Base-by-base conservation (phyloP, 2,329 filamentous ascomycete genomes). In the Aspergillus brasiliensis region DNA sequence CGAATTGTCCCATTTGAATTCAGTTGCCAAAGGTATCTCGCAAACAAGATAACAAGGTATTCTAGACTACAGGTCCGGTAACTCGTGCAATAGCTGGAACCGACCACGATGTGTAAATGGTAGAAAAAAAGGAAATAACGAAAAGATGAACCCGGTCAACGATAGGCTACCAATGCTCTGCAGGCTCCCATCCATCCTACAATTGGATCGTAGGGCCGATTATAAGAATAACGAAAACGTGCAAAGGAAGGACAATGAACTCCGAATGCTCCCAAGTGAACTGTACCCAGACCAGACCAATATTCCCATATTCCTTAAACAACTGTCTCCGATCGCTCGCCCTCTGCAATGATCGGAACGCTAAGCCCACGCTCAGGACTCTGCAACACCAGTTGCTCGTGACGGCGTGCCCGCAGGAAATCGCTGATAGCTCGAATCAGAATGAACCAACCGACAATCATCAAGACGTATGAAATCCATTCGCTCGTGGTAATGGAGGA, bases 371-470 rank as follows among this genome's bases (percentile, higher is more conserved):
- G 85, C 69, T 97, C 93, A 0, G 95, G 95, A 73, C 92, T 97
- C 74, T 96, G 93, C 66, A 97, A 80, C 5, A 99, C 92, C 53
- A 99, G 82, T 75, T 95, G 91, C 79, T 99, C 95, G 73, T 98
- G 95, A 71, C 92, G 84, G 73, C 94, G 85, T 38, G 92, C 95
- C 67, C 88, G 86, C 63, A 98, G 79, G 73, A 95, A 99, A 74
- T 98, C 93, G 69, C 90, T 92, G 17, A 97, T 87, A n/a, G 92
- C 89, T 76, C 93, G 87, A 73, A 99, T 98, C 63, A 99, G 81
- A 63, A 99, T 92, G 72, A 98, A 98, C 95, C 95, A 99, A 5
- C 95, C 95, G 1, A 96, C 89, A 72, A 99, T 91, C 95, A 99
- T 99, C 51, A 99, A 78, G 15, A 91, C 82, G 70, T 98, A 99